Conservation (phyloP, 2,329 filamentous ascomycete species). For the Aspergillus sp. region DNA sequence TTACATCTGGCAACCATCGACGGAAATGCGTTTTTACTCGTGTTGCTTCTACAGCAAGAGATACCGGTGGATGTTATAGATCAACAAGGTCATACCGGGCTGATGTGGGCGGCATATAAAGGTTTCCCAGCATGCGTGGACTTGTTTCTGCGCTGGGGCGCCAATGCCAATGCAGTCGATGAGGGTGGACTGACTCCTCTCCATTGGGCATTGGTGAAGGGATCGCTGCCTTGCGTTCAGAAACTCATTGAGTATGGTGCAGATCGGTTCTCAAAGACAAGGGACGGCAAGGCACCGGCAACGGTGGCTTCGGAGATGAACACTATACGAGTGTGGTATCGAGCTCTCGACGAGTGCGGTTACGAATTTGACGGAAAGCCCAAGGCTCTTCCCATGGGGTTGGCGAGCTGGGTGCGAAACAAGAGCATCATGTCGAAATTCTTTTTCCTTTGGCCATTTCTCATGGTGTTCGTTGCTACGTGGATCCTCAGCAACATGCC, state of each 20-base stretch:
- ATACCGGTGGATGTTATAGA: constrained; percentile 90
- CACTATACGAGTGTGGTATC: constrained; percentile 71
- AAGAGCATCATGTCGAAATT: constrained; percentile 73
- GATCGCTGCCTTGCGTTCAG: constrained; percentile 78
- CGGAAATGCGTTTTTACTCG: constrained; percentile 83
- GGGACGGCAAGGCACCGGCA: constrained; percentile 82
- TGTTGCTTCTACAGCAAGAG: constrained; percentile 86
- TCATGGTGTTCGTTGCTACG: constrained; percentile 64
- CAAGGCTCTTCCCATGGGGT: constrained; percentile 63
- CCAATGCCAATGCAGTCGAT: constrained; percentile 82
- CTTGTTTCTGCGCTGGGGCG: constrained; percentile 87
- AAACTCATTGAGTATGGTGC: constrained; percentile 94
- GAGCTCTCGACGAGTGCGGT: constrained; percentile 74
- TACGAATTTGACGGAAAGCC: constrained; percentile 73
- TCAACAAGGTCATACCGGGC: constrained; percentile 79
- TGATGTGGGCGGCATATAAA: constrained; percentile 99
- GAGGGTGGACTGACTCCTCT: constrained; percentile 90
- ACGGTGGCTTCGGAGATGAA: constrained; percentile 87
- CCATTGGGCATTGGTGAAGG: constrained; percentile 95
- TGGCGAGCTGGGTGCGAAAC: constrained; percentile 67
- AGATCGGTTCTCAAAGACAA: constrained; percentile 84
- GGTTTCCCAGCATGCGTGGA: constrained; percentile 90
- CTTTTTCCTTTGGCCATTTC: constrained; percentile 82
- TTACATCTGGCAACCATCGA: constrained; percentile 96
- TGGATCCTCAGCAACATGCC: constrained; percentile 67